phyloP scores from a whole-genome alignment of 23 red algal genomes.

The Gracilariopsis chorda region DNA sequence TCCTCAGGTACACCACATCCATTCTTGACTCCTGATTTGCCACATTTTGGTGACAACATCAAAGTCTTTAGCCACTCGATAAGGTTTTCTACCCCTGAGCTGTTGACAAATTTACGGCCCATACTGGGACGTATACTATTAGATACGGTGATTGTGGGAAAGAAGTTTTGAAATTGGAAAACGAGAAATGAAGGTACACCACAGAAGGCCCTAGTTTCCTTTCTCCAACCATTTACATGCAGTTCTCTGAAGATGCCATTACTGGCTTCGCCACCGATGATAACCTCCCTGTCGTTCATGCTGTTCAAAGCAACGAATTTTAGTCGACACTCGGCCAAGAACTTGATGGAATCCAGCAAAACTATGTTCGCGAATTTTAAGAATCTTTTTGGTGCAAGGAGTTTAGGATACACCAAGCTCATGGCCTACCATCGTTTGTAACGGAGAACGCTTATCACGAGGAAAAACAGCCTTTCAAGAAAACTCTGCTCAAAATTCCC shows the following conservation, averaged over 20 bases:
- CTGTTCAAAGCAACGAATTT: not conserved
- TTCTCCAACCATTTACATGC: no score
- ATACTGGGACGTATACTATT: not conserved
- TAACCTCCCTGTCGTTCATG: not conserved
- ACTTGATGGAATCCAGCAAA: not conserved
- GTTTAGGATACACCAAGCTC: not conserved
- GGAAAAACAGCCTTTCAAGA: constrained; percentile 22
- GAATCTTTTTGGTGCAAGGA: constrained; percentile 17
- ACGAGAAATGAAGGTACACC: no score
- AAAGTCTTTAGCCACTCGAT: not conserved
- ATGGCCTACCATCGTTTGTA: constrained; percentile 10
- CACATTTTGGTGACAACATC: not conserved
- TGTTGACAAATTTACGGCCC: not conserved
- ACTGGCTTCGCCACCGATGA: no score
- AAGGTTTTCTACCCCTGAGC: not conserved
- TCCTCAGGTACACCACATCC: no score
- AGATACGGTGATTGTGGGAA: constrained; percentile 7
- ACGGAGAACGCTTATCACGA: constrained; percentile 6
- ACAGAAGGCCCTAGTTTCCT: no score
- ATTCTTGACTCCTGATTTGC: not conserved
- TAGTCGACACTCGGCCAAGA: not conserved
- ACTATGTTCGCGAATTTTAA: not conserved
- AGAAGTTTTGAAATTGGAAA: not conserved
- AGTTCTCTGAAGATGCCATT: no score
- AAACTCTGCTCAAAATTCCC: not conserved